Evolutionary conservation across 1,284 basidiomycete genomes (phyloP).

Genomic region (Tilletia caries): DNA sequence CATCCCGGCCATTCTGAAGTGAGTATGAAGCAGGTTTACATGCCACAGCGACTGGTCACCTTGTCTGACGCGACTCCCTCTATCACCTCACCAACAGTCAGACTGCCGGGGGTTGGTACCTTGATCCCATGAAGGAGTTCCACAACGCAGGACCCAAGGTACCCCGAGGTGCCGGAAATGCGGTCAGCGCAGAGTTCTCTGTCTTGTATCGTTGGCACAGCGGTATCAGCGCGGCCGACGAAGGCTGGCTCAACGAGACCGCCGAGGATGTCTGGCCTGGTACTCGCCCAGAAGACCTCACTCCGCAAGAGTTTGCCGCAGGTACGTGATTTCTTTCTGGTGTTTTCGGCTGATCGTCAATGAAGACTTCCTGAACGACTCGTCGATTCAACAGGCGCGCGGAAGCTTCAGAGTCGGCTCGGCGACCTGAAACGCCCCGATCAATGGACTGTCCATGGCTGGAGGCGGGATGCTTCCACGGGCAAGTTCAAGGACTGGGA

Average conservation of each 20-base stretch:
- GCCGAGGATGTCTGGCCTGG: conserved; percentile 26
- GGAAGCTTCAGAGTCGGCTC: conserved; percentile 18
- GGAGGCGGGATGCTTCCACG: conserved; percentile 62
- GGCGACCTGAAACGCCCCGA: conserved; percentile 54
- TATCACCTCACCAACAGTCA: conserved; percentile 23
- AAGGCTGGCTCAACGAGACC: conserved; percentile 38
- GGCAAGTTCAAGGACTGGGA: conserved; percentile 69
- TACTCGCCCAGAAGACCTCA: conserved; percentile 56
- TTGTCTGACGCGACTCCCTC: too few species aligned
- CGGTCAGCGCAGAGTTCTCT: conserved; percentile 33
- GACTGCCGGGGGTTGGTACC: conserved; percentile 30
- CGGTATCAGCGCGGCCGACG: conserved; percentile 33
- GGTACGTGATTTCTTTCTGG: too few species aligned
- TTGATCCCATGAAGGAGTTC: conserved; percentile 24
- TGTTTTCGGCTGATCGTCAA: too few species aligned
- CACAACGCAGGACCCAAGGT: conserved; percentile 30
- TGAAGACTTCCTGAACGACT: too few species aligned
- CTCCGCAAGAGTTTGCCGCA: conserved; percentile 61
- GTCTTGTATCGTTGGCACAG: conserved; percentile 36
- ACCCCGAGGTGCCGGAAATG: conserved; percentile 38
- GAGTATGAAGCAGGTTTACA: too few species aligned
- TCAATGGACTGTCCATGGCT: conserved; percentile 64
- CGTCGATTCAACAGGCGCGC: too few species aligned
- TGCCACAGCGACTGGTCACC: too few species aligned
- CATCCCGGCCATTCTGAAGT: conserved; percentile 39